Evolutionary conservation across 23 red algal genomes (phyloP).

Genomic region (Pyropia yezoensis): DNA sequence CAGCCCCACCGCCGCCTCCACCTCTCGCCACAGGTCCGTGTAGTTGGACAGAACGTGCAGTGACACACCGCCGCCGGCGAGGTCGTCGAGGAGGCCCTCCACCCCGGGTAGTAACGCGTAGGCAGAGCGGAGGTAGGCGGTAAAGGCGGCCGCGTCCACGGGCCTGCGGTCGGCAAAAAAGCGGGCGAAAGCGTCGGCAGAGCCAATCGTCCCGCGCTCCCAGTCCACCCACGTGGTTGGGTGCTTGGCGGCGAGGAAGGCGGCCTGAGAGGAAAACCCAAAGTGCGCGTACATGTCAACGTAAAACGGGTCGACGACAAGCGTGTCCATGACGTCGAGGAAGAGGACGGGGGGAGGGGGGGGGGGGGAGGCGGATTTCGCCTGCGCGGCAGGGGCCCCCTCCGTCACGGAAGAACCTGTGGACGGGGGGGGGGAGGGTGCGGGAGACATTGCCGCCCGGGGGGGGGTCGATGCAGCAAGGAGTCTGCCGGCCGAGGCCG

Average conservation of each 20-base stretch:
- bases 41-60: constrained; percentile 92
- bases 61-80: constrained; percentile 18
- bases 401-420: no score
- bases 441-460: no score
- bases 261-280: constrained; percentile 48
- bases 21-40: constrained; percentile 45
- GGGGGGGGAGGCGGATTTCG: neutral
- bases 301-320: constrained; percentile 89
- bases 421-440: no score
- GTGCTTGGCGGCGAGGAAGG: constrained; percentile 76
- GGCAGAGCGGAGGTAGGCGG: constrained; percentile 37
- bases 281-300: constrained; percentile 82
- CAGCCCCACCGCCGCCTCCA: constrained; percentile 67
- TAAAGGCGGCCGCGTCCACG: constrained; percentile 46
- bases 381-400: no score
- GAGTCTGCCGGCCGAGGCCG: no score
- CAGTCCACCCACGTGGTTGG: constrained; percentile 69
- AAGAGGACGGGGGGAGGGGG: constrained; percentile 29
- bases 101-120: constrained; percentile 68
- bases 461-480: no score
- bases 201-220: constrained; percentile 55
- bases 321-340: constrained; percentile 86
- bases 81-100: constrained; percentile 36
- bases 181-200: constrained; percentile 12
- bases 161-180: constrained; percentile 52